Evolutionary conservation across 371 early-diverging fungal genomes (phyloP), one percentile per base, ranked within the genome.

Genomic region (Mortierella sp.): DNA sequence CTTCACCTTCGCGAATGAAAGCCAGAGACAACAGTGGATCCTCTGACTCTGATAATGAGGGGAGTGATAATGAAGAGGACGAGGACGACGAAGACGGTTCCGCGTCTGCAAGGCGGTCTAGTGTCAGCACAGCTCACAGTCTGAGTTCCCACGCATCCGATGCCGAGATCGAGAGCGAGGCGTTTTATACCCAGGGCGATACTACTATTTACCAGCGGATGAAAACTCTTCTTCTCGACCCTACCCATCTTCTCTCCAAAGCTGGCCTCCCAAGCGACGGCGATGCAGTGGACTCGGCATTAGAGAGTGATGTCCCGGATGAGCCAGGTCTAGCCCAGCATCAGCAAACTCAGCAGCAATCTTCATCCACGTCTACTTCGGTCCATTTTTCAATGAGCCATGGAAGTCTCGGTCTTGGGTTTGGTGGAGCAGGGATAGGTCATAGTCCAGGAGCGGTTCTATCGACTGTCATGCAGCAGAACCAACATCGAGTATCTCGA

Each of bases 131-230:
- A 2, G 46, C 64, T 7, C 59, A 67, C 30, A 76, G 77, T 26
- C 30, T 77, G 21, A 77, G 77, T 45, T 72, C 77, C 19, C 77
- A 79, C 55, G 57, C 70, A 18, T 79, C 80, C 0, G 80, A 79
- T 26, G 73, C 72, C 16, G 80, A 79, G 2, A 79, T 79, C 56
- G 80, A 79, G 44, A 79, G 80, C 43, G 73, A 79, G 50, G 80
- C 73, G 25, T 73, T 79, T 57, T 70, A 79, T 73, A 79, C 80
- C 73, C 80, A 79, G 46, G 80, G 80, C 26, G 73, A 73, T 9
- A 73, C 80, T 19, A 79, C 80, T 5, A 73, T 79, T 28, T 79
- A 70, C 52, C 80, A 79, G 29, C 65, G 67, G 28, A 63, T 76
- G 65, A 76, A 58, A 62, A 68, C 57, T 28, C n/a, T 76, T 57